Percentiles rank a stretch among this genome's conserved stretches.
phyloP scores from a whole-genome alignment of 805 yeast species.

The Tetrapisispora nanseiensis region DNA sequence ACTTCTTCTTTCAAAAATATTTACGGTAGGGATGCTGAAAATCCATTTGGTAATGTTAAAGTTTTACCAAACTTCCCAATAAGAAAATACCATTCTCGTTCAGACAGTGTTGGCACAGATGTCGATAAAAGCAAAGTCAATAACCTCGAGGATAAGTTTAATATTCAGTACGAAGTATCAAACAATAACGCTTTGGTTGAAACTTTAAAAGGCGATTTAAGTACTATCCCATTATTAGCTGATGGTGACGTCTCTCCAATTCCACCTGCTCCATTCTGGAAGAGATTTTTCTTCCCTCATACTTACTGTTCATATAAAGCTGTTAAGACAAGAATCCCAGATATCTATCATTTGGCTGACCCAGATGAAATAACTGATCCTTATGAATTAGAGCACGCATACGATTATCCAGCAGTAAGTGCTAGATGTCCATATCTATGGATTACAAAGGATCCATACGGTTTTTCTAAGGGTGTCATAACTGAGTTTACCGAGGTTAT shows the following conservation, averaged over 20 bases:
- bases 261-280: conserved; percentile 34
- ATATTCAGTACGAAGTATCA: background rate
- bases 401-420: conserved; percentile 63
- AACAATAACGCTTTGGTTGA: background rate
- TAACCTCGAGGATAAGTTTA: background rate
- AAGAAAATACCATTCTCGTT: conserved; percentile 18
- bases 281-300: conserved; percentile 48
- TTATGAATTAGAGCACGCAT: conserved; percentile 46
- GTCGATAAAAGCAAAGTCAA: conserved; percentile 4
- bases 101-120: background rate
- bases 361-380: conserved; percentile 34
- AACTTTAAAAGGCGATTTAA: conserved; percentile 10
- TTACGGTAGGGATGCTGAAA: conserved; percentile 18
- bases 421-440: conserved; percentile 69
- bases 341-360: conserved; percentile 41
- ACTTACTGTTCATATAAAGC: conserved; percentile 41
- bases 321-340: conserved; percentile 46
- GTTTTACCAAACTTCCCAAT: conserved; percentile 26
- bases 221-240: conserved; percentile 52
- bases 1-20: conserved; percentile 43
- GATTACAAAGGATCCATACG: conserved; percentile 88
- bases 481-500: conserved; percentile 46
- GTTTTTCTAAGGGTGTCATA: conserved; percentile 57
- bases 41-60: conserved; percentile 14
- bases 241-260: conserved; percentile 39